These are phyloP conservation scores for Sungouiozyma ichnusensis DNA, from an alignment of 805 yeast genomes.

Conservation along the genomic window DNA sequence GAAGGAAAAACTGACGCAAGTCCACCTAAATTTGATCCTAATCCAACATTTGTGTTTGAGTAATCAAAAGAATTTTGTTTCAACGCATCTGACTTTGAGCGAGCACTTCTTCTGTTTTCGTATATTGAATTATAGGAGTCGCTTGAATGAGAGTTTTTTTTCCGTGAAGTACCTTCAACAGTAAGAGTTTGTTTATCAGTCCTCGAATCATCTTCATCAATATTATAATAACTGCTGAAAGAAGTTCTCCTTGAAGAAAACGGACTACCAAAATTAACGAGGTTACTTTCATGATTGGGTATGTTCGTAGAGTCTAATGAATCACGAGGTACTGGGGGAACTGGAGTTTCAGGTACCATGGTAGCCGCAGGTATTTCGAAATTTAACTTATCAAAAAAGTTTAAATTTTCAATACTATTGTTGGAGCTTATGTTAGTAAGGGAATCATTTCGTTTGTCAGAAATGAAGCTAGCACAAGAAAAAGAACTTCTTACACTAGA, in stretches of 20 bases:
- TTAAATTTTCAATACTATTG: conserved; percentile 11
- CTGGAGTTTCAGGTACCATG: conserved; percentile 45
- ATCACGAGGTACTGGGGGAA: conserved; percentile 21
- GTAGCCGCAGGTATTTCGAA: conserved; percentile 42
- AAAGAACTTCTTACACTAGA: conserved; percentile 13
- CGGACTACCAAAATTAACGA: conserved; percentile 15
- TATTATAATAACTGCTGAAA: neutral
- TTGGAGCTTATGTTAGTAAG: conserved; percentile 13
- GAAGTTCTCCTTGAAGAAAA: conserved; percentile 20
- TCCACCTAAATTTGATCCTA: neutral
- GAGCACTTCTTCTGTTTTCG: neutral
- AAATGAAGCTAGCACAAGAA: conserved; percentile 21
- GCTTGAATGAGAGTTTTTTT: neutral
- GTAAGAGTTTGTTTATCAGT: neutral
- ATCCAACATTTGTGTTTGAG: neutral
- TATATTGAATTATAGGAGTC: neutral
- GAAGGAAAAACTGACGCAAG: neutral
- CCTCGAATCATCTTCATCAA: neutral
- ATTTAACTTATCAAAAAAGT: conserved; percentile 15
- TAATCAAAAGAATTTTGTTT: neutral
- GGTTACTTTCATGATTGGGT: neutral
- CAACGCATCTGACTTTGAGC: neutral
- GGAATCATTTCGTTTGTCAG: conserved; percentile 24
- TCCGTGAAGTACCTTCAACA: neutral
- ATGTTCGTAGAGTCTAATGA: neutral